Evolutionary conservation across 208 protist genomes (phyloP).

Genomic region (Trypanosomatidae sp.): DNA sequence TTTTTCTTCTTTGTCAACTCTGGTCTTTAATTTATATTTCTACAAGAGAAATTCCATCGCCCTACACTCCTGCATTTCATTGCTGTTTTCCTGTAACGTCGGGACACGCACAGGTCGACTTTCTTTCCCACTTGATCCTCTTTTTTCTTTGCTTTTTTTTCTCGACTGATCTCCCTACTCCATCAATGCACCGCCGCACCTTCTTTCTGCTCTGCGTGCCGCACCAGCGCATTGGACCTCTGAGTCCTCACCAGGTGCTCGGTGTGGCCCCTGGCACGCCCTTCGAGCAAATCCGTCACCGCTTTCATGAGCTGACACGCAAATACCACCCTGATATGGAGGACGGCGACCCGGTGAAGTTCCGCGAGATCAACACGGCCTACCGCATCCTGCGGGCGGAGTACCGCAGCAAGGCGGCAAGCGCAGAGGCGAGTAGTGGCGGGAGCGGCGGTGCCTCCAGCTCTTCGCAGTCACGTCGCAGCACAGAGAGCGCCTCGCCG

Average conservation of each 20-base stretch:
- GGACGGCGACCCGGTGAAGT: conserved; percentile 59
- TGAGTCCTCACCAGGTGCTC: conserved; percentile 55
- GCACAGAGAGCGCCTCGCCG: not conserved
- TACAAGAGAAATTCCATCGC: too few species aligned
- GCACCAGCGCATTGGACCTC: conserved; percentile 6
- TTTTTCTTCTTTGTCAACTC: too few species aligned
- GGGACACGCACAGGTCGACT: too few species aligned
- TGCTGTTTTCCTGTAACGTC: too few species aligned
- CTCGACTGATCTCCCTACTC: not conserved
- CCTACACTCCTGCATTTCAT: too few species aligned
- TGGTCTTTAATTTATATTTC: too few species aligned
- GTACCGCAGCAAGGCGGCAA: conserved; percentile 22
- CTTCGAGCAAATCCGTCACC: conserved; percentile 50
- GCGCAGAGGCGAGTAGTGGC: not conserved
- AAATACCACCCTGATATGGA: conserved; percentile 74
- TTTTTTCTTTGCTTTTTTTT: not conserved
- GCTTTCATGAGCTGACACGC: conserved; percentile 68
- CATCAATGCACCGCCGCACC: conserved; percentile 25
- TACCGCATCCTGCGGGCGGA: conserved; percentile 56
- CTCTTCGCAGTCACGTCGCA: conserved; percentile 8
- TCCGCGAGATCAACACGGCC: conserved; percentile 74
- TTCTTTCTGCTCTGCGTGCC: not conserved
- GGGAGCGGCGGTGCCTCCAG: not conserved
- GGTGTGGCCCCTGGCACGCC: conserved; percentile 42
- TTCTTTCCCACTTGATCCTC: too few species aligned